phyloP scores from a whole-genome alignment of 108 stramenopile species.

The Skeletonema grethae region DNA sequence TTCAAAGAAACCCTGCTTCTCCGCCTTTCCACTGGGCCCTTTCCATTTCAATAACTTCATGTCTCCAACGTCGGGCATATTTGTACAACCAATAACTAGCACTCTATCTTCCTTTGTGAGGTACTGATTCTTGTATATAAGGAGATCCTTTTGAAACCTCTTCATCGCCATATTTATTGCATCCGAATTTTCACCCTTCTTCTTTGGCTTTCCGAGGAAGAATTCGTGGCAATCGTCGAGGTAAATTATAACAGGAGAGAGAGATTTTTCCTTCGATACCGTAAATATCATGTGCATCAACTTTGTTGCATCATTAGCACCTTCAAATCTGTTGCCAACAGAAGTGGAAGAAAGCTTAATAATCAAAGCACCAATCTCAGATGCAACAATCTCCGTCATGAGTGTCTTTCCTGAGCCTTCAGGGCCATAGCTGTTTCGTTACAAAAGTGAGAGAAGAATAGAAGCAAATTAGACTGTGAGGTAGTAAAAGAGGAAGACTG shows the following conservation, averaged over 20 bases:
- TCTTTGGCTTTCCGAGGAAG: constrained; percentile 60
- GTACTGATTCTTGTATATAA: constrained; percentile 80
- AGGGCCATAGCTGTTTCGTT: constrained; percentile 58
- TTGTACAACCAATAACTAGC: constrained; percentile 72
- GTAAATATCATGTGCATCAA: constrained; percentile 80
- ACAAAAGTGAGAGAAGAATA: background rate
- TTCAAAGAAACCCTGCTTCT: constrained; percentile 76
- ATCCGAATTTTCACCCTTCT: constrained; percentile 12
- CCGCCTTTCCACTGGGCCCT: constrained; percentile 47
- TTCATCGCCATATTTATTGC: constrained; percentile 40
- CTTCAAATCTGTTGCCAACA: constrained; percentile 62
- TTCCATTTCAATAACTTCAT: constrained; percentile 60
- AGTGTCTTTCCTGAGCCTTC: constrained; percentile 76
- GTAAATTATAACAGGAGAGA: constrained; percentile 81
- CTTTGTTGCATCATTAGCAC: constrained; percentile 69
- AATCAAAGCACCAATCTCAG: constrained; percentile 76
- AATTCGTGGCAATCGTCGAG: constrained; percentile 77
- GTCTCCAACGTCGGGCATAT: constrained; percentile 62
- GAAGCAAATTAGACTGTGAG: background rate
- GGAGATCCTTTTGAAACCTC: constrained; percentile 77
- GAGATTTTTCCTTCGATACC: constrained; percentile 73
- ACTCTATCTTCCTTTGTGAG: constrained; percentile 72
- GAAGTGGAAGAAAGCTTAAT: constrained; percentile 73
- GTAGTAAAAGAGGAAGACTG: background rate
- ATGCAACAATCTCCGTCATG: constrained; percentile 81